Evolutionary conservation across 352 stramenopile species (phyloP).

Genomic region (Phytophthora pluvialis): DNA sequence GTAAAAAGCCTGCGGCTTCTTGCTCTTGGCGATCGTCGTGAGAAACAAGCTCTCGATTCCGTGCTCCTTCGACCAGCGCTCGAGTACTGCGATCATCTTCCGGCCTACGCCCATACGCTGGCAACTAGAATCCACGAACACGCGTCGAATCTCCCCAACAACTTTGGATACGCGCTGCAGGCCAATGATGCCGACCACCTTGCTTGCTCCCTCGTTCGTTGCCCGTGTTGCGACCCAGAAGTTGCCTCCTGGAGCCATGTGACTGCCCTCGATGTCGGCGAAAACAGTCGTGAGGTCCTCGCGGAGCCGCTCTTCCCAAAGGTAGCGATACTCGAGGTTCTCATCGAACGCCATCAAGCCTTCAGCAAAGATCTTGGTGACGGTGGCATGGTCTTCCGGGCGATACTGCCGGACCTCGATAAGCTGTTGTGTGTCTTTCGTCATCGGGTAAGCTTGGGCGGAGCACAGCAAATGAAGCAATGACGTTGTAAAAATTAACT

Average conservation of each 20-base stretch:
- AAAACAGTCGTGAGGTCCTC: conserved; percentile 26
- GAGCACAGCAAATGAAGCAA: not conserved
- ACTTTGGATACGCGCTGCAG: conserved; percentile 21
- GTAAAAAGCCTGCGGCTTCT: conserved; percentile 28
- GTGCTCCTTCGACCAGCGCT: conserved; percentile 22
- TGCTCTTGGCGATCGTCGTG: conserved; percentile 25
- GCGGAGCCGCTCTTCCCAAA: conserved; percentile 31
- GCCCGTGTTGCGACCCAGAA: conserved; percentile 35
- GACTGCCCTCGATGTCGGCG: conserved; percentile 27
- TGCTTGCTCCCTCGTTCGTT: conserved; percentile 4
- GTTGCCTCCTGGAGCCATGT: conserved; percentile 29
- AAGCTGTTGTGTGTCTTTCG: too few relatives aligned
- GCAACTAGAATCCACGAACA: conserved; percentile 35
- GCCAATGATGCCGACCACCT: conserved; percentile 34
- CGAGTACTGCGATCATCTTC: conserved; percentile 25
- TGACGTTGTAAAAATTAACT: conserved; percentile 7
- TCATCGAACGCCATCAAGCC: conserved; percentile 18
- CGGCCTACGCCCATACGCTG: conserved; percentile 32
- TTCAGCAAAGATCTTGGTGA: conserved; percentile 26
- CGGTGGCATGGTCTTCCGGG: conserved; percentile 23
- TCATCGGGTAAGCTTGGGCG: not conserved
- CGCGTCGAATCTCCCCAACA: conserved; percentile 28
- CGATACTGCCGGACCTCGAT: conserved; percentile 29
- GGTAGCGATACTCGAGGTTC: conserved; percentile 22
- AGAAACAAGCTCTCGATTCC: conserved; percentile 28